Percentiles rank a stretch among this genome's conserved stretches.
Evolutionary conservation across 495 filamentous ascomycete species (phyloP).

Genomic region (Evernia prunastri): DNA sequence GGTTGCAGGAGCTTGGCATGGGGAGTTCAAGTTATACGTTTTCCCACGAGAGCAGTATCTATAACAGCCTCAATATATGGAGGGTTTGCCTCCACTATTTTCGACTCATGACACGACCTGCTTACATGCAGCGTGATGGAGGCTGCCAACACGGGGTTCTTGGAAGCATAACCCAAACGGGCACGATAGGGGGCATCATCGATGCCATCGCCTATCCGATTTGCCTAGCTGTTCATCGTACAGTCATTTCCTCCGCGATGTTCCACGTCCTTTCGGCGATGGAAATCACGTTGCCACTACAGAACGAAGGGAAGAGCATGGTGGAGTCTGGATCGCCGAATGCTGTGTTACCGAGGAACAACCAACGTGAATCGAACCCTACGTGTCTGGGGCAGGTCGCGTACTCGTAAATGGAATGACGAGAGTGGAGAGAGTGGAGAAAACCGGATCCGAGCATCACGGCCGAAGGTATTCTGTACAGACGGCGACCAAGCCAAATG

Average conservation of each 20-base stretch:
- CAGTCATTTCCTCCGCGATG: not conserved
- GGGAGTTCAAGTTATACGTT: not conserved
- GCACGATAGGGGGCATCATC: not conserved
- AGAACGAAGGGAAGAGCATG: not conserved
- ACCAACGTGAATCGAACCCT: not conserved
- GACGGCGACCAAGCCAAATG: not conserved
- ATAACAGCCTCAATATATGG: conserved; percentile 1
- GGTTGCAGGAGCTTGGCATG: not conserved
- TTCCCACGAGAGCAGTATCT: not conserved
- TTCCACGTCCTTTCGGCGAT: not conserved
- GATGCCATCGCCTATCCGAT: not conserved
- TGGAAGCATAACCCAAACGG: not conserved
- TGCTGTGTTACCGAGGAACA: not conserved
- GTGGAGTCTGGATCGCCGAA: not conserved
- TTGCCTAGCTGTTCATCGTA: not conserved
- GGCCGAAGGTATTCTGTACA: not conserved
- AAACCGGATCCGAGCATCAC: not conserved
- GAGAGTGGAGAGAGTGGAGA: not conserved
- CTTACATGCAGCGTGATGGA: not conserved
- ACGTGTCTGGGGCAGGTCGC: not conserved
- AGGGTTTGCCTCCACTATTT: not conserved
- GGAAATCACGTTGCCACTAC: not conserved
- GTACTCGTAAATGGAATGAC: not conserved
- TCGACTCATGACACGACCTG: not conserved
- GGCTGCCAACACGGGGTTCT: not conserved